Evolutionary conservation across 2,329 filamentous ascomycete species (phyloP).

Genomic region (Gliomastix tumulicola): DNA sequence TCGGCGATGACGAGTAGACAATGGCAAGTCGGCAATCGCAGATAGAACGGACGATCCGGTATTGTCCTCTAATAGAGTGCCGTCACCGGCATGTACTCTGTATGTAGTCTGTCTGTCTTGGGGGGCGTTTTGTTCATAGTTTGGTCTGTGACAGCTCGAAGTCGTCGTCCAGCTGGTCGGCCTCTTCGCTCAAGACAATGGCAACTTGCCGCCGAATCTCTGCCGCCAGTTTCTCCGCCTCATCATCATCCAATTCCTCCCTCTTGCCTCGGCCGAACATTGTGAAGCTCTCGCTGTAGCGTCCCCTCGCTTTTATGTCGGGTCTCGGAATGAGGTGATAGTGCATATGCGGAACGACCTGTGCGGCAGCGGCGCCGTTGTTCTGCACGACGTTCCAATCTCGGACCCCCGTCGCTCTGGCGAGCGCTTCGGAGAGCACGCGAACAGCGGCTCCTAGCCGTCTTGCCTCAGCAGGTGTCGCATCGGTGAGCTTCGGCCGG

Average conservation of each 20-base stretch:
- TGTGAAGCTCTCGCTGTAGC: constrained; percentile 60
- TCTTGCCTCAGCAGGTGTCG: constrained; percentile 54
- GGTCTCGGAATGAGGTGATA: constrained; percentile 91
- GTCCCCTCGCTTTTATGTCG: constrained; percentile 48
- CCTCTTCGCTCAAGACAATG: constrained; percentile 36
- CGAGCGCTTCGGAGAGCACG: constrained; percentile 64
- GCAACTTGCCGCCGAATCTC: constrained; percentile 43
- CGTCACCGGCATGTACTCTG: too few relatives aligned
- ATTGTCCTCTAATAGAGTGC: too few relatives aligned
- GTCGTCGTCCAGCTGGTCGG: constrained; percentile 12
- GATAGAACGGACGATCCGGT: too few relatives aligned
- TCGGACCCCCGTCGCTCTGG: constrained; percentile 58
- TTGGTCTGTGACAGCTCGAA: too few relatives aligned
- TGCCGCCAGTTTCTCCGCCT: constrained; percentile 54
- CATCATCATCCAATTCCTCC: constrained; percentile 70
- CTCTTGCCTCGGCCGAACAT: constrained; percentile 74
- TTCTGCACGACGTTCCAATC: constrained; percentile 99
- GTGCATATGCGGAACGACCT: constrained; percentile 90
- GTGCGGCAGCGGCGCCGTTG: constrained; percentile 81
- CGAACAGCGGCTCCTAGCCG: constrained; percentile 65
- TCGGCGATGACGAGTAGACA: constrained; percentile 70
- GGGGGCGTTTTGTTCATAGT: too few relatives aligned
- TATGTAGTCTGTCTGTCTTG: not conserved
- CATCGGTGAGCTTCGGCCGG: constrained; percentile 68
- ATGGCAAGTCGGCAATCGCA: too few relatives aligned